phyloP scores from a whole-genome alignment of 2,329 filamentous ascomycete species.

The Stachybotrys chlorohalonatus region DNA sequence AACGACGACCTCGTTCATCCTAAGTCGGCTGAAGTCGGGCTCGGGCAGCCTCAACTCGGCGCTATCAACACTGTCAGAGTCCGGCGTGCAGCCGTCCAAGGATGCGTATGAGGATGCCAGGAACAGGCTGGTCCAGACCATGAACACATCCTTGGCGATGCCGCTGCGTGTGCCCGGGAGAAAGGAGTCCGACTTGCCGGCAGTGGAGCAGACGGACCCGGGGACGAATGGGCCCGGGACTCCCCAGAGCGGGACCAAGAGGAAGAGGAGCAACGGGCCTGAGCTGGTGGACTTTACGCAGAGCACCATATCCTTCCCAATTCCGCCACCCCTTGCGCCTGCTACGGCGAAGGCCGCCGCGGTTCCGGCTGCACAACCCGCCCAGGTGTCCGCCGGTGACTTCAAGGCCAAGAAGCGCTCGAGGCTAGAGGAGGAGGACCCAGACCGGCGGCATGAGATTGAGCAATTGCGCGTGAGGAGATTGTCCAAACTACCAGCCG shows the following conservation, averaged over 20 bases:
- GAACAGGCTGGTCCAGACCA: background rate
- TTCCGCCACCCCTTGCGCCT: conserved; percentile 3
- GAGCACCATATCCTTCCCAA: conserved; percentile 19
- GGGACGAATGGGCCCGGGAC: background rate
- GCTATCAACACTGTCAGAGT: background rate
- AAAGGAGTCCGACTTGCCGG: conserved; percentile 1
- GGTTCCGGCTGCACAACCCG: too few relatives aligned
- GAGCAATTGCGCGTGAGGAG: conserved; percentile 20
- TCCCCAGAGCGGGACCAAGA: background rate
- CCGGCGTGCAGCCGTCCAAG: background rate
- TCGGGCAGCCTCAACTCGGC: background rate
- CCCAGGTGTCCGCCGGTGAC: background rate
- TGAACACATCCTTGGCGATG: conserved; percentile 6
- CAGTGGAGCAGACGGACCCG: background rate
- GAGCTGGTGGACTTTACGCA: conserved; percentile 19
- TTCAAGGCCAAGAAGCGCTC: background rate
- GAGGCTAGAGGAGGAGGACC: conserved; percentile 4
- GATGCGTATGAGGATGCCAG: background rate
- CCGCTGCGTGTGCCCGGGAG: conserved; percentile 4
- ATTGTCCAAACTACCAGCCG: conserved; percentile 21
- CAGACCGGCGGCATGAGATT: conserved; percentile 15
- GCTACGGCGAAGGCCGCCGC: background rate
- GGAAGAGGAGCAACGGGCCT: conserved; percentile 20
- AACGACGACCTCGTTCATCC: conserved; percentile 13
- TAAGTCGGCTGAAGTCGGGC: conserved; percentile 14